Percentiles rank a stretch among this genome's conserved stretches.
Conservation (phyloP, 495 filamentous ascomycete species). For the Mytilinidion resinicola region DNA sequence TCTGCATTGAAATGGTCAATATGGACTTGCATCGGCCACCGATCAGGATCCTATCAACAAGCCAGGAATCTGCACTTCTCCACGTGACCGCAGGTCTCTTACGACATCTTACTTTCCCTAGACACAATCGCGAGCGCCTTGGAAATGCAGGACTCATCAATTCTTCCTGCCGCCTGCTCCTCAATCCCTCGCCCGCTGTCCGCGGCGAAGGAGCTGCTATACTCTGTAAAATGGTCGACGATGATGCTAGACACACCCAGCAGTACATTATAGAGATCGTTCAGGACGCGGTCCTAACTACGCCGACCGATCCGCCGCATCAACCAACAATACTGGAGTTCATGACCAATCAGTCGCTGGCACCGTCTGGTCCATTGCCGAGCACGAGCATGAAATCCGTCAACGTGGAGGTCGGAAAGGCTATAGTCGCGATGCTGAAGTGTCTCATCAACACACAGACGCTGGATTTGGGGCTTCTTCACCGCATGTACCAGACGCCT, state of each 20-base stretch:
- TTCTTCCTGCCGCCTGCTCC: constrained; percentile 14
- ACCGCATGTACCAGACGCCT: constrained; percentile 14
- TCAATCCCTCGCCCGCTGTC: constrained; percentile 14
- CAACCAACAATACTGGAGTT: constrained; percentile 18
- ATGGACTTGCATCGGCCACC: constrained; percentile 9
- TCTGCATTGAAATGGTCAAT: constrained; percentile 15
- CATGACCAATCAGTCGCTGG: constrained; percentile 11
- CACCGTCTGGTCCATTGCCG: constrained; percentile 19
- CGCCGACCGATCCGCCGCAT: constrained; percentile 2
- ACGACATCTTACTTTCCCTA: constrained; percentile 22
- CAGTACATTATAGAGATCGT: constrained; percentile 12
- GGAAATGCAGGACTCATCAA: constrained; percentile 16
- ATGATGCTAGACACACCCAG: constrained; percentile 13
- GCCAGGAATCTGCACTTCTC: constrained; percentile 12
- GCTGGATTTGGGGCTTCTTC: constrained; percentile 2
- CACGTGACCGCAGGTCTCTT: constrained; percentile 23
- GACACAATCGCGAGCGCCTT: constrained; percentile 10
- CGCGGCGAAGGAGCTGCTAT: constrained; percentile 26
- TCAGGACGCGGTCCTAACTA: constrained; percentile 4
- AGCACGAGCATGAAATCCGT: constrained; percentile 25
- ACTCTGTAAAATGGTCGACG: constrained; percentile 15
- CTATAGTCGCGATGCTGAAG: constrained; percentile 18
- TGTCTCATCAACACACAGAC: constrained; percentile 8
- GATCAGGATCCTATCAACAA: constrained; percentile 9
- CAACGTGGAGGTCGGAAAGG: constrained; percentile 19